These are phyloP conservation scores for Ceratobasidium sp. DNA, from an alignment of 1,284 basidiomycete genomes.

Conservation along the genomic window DNA sequence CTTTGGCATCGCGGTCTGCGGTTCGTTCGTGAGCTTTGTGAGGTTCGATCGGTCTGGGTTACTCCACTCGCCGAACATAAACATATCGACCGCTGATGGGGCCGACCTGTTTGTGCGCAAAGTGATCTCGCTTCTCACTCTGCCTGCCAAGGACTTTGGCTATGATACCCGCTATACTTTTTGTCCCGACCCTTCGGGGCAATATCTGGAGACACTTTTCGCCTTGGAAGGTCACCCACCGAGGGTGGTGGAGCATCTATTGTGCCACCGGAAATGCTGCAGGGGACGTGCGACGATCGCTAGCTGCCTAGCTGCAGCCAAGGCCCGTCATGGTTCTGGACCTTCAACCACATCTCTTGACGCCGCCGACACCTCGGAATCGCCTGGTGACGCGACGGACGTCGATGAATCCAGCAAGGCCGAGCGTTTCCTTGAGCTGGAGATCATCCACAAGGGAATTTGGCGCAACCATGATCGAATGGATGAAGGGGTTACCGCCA, in stretches of 20 bases:
- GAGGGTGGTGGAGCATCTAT: neutral
- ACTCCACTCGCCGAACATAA: neutral
- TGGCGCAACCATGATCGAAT: neutral
- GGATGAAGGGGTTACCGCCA: neutral
- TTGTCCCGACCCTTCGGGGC: neutral
- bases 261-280: conserved; percentile 1
- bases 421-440: neutral
- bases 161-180: conserved; percentile 8
- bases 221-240: neutral
- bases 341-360: neutral
- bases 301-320: neutral
- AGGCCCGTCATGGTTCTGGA: neutral
- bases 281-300: neutral
- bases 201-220: neutral
- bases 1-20: conserved; percentile 11
- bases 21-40: neutral
- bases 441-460: neutral
- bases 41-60: neutral
- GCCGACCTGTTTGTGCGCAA: neutral
- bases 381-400: no score
- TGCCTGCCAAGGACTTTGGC: conserved; percentile 1
- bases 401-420: neutral
- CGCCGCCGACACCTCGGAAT: no score
- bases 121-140: neutral
- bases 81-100: neutral